A percentile compares a stretch with the other conserved stretches of the same genome.
Conservation (phyloP, 345 rosid species). For the Populus euphratica region DNA sequence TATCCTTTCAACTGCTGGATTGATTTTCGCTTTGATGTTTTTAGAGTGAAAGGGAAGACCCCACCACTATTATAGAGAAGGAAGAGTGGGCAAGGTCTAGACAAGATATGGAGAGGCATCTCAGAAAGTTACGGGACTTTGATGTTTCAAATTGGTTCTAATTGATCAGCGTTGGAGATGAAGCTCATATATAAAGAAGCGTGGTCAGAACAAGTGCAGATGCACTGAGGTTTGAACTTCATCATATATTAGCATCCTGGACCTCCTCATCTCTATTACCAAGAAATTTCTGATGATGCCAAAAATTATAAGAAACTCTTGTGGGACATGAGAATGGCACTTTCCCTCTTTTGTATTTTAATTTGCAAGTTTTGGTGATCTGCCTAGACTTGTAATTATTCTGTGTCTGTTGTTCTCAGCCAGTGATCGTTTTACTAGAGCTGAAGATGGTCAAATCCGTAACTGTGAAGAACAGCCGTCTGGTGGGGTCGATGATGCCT, state of each 20-base stretch:
- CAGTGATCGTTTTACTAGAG: too few relatives aligned
- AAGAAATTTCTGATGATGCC: neutral
- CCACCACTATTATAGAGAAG: slow-evolving; percentile 71
- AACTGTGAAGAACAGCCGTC: too few relatives aligned
- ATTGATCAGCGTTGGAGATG: neutral
- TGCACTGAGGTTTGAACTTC: neutral
- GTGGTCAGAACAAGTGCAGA: neutral
- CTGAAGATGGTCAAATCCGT: too few relatives aligned
- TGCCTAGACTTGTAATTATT: too few relatives aligned
- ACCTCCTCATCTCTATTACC: neutral
- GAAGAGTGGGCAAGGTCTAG: slow-evolving; percentile 80
- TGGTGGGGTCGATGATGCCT: too few relatives aligned
- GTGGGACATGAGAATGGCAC: too few relatives aligned
- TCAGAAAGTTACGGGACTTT: slow-evolving; percentile 80
- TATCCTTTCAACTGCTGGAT: neutral
- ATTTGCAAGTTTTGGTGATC: too few relatives aligned
- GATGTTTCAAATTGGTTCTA: slow-evolving; percentile 82
- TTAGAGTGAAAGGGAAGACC: slow-evolving; percentile 66
- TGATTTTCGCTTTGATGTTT: slow-evolving; percentile 8
- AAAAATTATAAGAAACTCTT: neutral
- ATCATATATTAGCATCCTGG: too few relatives aligned
- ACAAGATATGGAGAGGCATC: slow-evolving; percentile 89
- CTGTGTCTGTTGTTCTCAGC: too few relatives aligned
- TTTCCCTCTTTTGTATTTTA: too few relatives aligned
- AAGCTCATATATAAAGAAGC: neutral